Base-by-base conservation (phyloP, 768 basidiomycete genomes). In the Russula lepida region DNA sequence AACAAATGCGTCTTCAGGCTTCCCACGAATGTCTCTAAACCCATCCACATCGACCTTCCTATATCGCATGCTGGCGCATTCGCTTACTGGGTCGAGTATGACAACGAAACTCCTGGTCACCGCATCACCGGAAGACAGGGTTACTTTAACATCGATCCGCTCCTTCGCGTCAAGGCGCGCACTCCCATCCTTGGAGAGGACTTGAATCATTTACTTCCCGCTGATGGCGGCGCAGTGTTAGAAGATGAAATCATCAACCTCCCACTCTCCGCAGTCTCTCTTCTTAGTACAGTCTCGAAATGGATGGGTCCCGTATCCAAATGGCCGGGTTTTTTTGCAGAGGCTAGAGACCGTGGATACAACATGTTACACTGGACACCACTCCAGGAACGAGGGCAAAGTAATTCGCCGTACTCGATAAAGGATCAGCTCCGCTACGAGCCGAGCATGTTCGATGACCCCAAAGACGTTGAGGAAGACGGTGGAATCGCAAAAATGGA, bases 281-380 rank as follows among this genome's bases (percentile, higher is more conserved):
- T 98, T 69, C 77, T 98, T 58, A 94, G 91, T 5, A 79, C 95
- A 41, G 85, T 99, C 48, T 95, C 94, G 1, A 99, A 99, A 72
- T 99, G 97, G 97, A 97, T 98, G 92, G 95, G 95, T 2, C 80
- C 87, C 1, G 73, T 92, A 37, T 72, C 76, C 12, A 77, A 85
- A 32, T 98, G 97, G 97, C 78, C 75, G 47, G 78, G 79, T 3
- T 84, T 91, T 70, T 90, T 97, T 66, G 78, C 81, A 52, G 92
- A 95, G 73, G 89, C 92, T 12, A 83, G 85, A 55, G 80, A 90
- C 56, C 79, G 95, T 51, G 95, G 97, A 1, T 99, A 99, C 77
- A 99, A 95, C 54, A 97, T 98, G 92, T 76, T 99, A 46, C 97
- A 99, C 70, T 99, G 89, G 78, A 90, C 95, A 0, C 97, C 97